A percentile compares a stretch with the other conserved stretches of the same genome.
phyloP scores from a whole-genome alignment of 306 rosid genomes.

The Malus asiatica region DNA sequence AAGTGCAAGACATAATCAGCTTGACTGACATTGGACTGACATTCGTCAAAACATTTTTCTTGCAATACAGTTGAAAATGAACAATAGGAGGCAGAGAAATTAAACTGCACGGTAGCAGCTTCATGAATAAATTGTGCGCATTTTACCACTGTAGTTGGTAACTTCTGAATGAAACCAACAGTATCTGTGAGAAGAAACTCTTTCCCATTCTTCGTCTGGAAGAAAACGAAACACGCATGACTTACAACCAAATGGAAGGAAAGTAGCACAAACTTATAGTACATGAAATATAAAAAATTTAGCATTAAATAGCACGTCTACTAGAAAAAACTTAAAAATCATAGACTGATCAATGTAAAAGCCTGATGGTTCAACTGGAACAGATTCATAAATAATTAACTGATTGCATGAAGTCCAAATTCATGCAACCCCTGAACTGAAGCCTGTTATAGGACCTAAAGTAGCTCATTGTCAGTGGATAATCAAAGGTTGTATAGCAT shows the following conservation, averaged over 20 bases:
- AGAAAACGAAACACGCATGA: not conserved
- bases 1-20: not conserved
- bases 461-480: not conserved
- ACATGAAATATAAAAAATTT: rapidly evolving
- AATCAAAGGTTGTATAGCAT: not conserved
- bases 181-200: slow-evolving; percentile 94
- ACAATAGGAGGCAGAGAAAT: not conserved
- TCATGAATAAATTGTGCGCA: not conserved
- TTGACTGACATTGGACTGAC: not conserved
- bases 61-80: slow-evolving; percentile 1
- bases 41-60: slow-evolving; percentile 2
- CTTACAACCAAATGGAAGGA: no score
- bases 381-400: not conserved
- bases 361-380: not conserved
- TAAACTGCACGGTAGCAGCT: not conserved
- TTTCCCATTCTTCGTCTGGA: slow-evolving; percentile 83
- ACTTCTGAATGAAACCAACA: slow-evolving; percentile 96
- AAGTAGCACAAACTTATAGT: no score
- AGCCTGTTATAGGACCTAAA: not conserved
- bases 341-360: not conserved
- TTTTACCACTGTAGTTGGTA: slow-evolving; percentile 91
- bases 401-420: not conserved
- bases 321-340: not conserved
- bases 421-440: not conserved
- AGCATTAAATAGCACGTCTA: not conserved